These are phyloP conservation scores for Pseudocercospora crystallina DNA, from an alignment of 2,329 filamentous ascomycete species.

Conservation along the genomic window DNA sequence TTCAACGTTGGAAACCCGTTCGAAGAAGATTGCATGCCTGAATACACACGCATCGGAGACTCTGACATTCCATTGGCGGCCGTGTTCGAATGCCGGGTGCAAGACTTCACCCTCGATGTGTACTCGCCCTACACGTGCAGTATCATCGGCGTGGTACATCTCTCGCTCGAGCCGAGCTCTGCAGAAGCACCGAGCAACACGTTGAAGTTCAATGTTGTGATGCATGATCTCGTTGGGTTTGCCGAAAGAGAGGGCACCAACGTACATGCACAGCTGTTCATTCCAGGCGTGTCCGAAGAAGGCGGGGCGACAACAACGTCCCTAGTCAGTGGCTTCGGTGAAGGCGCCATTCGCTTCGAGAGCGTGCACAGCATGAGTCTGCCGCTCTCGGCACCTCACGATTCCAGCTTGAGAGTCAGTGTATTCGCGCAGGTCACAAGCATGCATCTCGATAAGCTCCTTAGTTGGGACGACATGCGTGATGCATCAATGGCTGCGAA, in stretches of 20 bases:
- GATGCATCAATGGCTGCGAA: slow-evolving; percentile 63
- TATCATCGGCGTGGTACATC: slow-evolving; percentile 83
- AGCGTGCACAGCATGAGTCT: slow-evolving; percentile 98
- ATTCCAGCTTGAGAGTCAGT: slow-evolving; percentile 76
- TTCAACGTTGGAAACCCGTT: slow-evolving; percentile 93
- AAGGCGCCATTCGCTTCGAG: slow-evolving; percentile 88
- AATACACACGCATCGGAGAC: slow-evolving; percentile 90
- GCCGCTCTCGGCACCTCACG: slow-evolving; percentile 72
- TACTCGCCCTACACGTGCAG: slow-evolving; percentile 89
- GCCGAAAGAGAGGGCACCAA: slow-evolving; percentile 93
- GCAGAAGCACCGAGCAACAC: slow-evolving; percentile 89
- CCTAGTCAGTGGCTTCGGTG: slow-evolving; percentile 91
- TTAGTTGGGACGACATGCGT: slow-evolving; percentile 98
- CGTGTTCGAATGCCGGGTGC: slow-evolving; percentile 90
- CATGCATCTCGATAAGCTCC: slow-evolving; percentile 94
- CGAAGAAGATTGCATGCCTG: slow-evolving; percentile 83
- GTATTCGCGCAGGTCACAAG: slow-evolving; percentile 87
- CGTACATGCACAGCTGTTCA: slow-evolving; percentile 94
- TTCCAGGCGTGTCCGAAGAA: slow-evolving; percentile 85
- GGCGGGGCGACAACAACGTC: slow-evolving; percentile 90
- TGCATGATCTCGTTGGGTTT: slow-evolving; percentile 94
- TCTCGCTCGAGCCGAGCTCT: slow-evolving; percentile 90
- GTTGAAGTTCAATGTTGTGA: slow-evolving; percentile 96
- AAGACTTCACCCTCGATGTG: slow-evolving; percentile 89
- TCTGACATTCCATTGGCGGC: slow-evolving; percentile 87